Percentiles rank a stretch among this genome's conserved stretches.
phyloP scores from a whole-genome alignment of 768 basidiomycete species.

The Fomitopsis pulvina region DNA sequence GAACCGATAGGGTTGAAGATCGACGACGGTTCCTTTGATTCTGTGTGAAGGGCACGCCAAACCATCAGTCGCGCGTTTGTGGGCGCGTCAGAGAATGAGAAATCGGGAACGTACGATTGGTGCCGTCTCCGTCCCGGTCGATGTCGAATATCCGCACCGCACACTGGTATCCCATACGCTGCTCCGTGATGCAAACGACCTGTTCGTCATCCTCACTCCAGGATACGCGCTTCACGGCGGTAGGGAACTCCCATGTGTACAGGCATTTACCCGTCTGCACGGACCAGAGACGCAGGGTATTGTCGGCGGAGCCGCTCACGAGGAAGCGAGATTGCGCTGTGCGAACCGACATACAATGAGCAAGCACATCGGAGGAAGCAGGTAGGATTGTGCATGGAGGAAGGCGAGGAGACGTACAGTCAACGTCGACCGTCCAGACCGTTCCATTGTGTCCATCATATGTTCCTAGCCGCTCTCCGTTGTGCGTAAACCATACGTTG shows the following conservation, averaged over 20 bases:
- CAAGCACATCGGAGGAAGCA: neutral
- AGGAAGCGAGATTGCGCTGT: conserved; percentile 80
- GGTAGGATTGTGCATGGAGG: neutral
- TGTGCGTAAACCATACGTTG: conserved; percentile 96
- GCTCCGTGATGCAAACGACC: conserved; percentile 93
- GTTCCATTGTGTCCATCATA: conserved; percentile 95
- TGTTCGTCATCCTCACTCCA: conserved; percentile 83
- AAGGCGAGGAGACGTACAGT: conserved; percentile 53
- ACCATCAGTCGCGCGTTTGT: neutral
- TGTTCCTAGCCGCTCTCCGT: conserved; percentile 95
- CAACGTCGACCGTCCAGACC: conserved; percentile 95
- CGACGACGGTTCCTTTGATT: conserved; percentile 64
- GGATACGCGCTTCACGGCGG: conserved; percentile 92
- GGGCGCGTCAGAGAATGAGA: neutral
- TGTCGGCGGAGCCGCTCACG: conserved; percentile 92
- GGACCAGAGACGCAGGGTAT: conserved; percentile 85
- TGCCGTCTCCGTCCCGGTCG: conserved; percentile 76
- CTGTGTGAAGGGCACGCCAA: conserved; percentile 30
- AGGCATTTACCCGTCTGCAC: conserved; percentile 89
- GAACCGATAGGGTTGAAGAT: conserved; percentile 88
- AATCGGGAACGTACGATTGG: conserved; percentile 56
- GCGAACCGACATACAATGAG: neutral
- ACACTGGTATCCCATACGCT: conserved; percentile 90
- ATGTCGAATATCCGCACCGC: conserved; percentile 88
- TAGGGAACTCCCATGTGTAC: conserved; percentile 96